Evolutionary conservation across 2,329 filamentous ascomycete species (phyloP), one percentile per base, ranked within the genome.

Genomic region (Monilinia fructicola): DNA sequence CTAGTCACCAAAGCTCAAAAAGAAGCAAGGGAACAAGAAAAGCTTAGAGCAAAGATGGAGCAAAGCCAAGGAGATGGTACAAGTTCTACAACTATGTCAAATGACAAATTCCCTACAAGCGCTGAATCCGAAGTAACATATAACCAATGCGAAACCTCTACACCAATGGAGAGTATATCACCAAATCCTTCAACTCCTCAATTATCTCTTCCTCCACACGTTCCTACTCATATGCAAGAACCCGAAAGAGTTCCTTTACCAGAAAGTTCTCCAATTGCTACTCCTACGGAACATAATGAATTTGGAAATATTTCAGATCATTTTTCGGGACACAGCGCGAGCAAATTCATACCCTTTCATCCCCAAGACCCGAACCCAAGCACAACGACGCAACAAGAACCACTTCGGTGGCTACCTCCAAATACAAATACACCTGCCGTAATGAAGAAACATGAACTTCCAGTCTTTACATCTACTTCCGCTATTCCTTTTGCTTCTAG

Each of bases 1-100:
- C 75, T 88, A 35, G 87, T 68, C 2, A 74, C 85, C 1, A 81
- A 86, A 68, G 80, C 85, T 50, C 83, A 87, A 71, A 83, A 81
- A 71, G 85, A 86, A 60, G 84, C 83, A 1, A 81, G 79, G 35
- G 81, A 82, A 63, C 74, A 74, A 64, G 72, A 68, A 40, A 70
- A 69, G 44, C 54, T 53, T 26, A 52, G 18, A 23, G 59, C 26
- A 53, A 46, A 52, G 21, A 16, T 42, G 48, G 54, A 28, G 23
- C 42, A 48, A 65, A 54, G 52, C 40, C 54, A 66, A 23, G 42
- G 53, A 23, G 71, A 70, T 54, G 38, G 48, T 18, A 64, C 66
- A 46, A 52, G 68, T 46, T 46, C 64, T 2, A 69, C 72, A 44
- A 23, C 64, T 10, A 66, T 67, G 35, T 28, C 67, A 50, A 50